Evolutionary conservation across 108 stramenopile genomes (phyloP).

Genomic region (Cyclotella atomus): DNA sequence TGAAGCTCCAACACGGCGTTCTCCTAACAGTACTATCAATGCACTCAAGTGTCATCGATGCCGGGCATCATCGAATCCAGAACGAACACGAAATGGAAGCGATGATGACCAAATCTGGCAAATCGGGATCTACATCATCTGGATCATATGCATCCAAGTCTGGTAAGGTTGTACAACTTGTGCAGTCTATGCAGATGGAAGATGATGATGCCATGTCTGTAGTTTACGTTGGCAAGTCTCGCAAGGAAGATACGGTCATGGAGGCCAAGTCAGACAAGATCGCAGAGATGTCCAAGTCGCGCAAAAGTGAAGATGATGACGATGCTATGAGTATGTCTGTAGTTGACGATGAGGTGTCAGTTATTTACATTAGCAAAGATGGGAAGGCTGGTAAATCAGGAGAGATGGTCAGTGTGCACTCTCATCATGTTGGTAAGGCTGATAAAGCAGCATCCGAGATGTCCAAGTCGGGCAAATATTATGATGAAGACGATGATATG

Average conservation of each 20-base stretch:
- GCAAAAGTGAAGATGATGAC: not conserved
- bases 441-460: not conserved
- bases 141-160: not conserved
- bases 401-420: too few relatives aligned
- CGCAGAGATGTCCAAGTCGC: not conserved
- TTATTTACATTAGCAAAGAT: not conserved
- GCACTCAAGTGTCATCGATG: not conserved
- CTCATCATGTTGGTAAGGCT: not conserved
- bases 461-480: not conserved
- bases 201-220: not conserved
- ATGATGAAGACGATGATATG: not conserved
- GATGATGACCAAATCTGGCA: not conserved
- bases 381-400: not conserved
- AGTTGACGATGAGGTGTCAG: not conserved
- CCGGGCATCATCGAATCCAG: slow-evolving; percentile 3
- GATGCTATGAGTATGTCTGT: not conserved
- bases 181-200: not conserved
- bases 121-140: not conserved
- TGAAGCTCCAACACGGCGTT: not conserved
- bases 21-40: not conserved
- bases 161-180: not conserved
- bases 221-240: not conserved
- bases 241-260: not conserved
- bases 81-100: not conserved
- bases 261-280: not conserved